Conservation (phyloP, 2,329 filamentous ascomycete genomes). For the Paecilomyces formosus region DNA sequence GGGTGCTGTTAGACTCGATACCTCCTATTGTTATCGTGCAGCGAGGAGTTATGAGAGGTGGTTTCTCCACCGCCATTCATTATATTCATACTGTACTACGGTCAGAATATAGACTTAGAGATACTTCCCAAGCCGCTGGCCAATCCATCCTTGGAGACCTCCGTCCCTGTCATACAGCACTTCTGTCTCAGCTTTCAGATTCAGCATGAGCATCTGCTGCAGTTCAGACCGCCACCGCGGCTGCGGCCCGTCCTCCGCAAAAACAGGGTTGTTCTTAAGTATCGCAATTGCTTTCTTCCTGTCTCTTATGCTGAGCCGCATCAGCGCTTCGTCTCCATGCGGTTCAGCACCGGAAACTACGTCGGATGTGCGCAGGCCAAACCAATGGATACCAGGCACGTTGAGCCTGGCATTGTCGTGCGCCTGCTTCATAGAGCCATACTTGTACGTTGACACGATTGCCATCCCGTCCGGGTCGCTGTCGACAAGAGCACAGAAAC, state of each 20-base stretch:
- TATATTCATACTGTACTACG: neutral
- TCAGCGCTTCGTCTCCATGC: constrained; percentile 19
- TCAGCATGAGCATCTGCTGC: constrained; percentile 55
- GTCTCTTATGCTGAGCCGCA: constrained; percentile 47
- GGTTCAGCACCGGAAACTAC: constrained; percentile 20
- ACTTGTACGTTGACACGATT: constrained; percentile 57
- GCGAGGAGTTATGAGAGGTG: neutral
- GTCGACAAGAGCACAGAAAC: constrained; percentile 51
- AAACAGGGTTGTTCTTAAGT: constrained; percentile 40
- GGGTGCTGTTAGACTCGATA: neutral
- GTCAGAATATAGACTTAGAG: neutral
- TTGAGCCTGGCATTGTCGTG: constrained; percentile 45
- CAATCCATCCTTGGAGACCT: constrained; percentile 38
- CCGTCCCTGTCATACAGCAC: constrained; percentile 38
- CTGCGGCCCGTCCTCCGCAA: constrained; percentile 38
- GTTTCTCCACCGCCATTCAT: neutral
- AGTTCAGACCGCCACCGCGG: constrained; percentile 44
- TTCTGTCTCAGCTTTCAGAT: constrained; percentile 57
- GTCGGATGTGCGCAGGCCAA: constrained; percentile 47
- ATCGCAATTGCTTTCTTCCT: constrained; percentile 48
- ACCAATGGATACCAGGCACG: constrained; percentile 45
- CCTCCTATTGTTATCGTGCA: neutral
- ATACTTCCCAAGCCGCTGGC: constrained; percentile 12
- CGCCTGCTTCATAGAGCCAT: constrained; percentile 50
- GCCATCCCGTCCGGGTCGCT: constrained; percentile 56